Conservation (phyloP, 164 flowering plant genomes). For the Macadamia integrifolia region DNA sequence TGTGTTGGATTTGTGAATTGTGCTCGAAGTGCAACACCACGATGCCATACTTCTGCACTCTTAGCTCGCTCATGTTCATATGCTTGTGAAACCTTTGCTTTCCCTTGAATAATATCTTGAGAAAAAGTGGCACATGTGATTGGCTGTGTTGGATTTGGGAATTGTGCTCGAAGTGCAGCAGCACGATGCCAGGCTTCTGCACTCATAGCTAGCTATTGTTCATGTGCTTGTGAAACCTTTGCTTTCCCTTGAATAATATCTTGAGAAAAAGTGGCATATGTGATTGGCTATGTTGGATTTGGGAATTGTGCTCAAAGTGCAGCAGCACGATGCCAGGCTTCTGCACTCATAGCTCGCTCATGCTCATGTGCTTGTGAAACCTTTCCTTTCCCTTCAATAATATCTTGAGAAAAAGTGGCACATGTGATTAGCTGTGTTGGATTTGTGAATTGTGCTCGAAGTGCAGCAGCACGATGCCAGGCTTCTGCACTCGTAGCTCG, state of each 20-base stretch:
- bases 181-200: conserved; percentile 89
- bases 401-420: too few species aligned
- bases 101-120: conserved; percentile 96
- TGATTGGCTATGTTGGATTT: conserved; percentile 79
- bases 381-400: too few species aligned
- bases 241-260: too few species aligned
- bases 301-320: conserved; percentile 52
- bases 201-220: conserved; percentile 60
- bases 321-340: conserved; percentile 82
- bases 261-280: too few species aligned
- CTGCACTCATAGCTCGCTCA: conserved; percentile 73
- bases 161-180: conserved; percentile 58
- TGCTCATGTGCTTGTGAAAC: conserved; percentile 37
- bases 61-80: conserved; percentile 82
- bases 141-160: conserved; percentile 68
- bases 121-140: conserved; percentile 97
- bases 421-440: conserved; percentile 62
- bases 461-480: conserved; percentile 84
- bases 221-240: too few species aligned
- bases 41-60: conserved; percentile 88
- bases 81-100: conserved; percentile 64
- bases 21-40: conserved; percentile 59
- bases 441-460: conserved; percentile 48
- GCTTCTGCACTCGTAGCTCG: conserved; percentile 69
- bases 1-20: conserved; percentile 63